Evolutionary conservation across 345 rosid genomes (phyloP).

Genomic region (Leavenworthia alabamica): DNA sequence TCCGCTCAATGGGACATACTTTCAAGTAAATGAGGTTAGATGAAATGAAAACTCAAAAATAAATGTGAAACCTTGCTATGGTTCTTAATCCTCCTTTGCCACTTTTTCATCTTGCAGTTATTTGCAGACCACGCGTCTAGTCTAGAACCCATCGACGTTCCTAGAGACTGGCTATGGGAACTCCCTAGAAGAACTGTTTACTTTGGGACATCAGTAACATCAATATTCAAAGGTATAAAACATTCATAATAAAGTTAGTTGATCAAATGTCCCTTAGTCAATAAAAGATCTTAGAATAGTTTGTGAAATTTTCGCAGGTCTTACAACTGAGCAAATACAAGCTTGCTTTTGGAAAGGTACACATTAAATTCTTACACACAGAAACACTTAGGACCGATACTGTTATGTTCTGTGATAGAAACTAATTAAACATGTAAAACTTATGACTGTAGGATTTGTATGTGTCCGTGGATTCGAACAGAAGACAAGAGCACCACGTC

Average conservation of each 20-base stretch:
- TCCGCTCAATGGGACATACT: conserved; percentile 89
- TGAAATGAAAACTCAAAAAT: background rate
- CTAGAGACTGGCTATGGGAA: conserved; percentile 71
- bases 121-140: conserved; percentile 86
- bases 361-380: background rate
- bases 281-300: conserved; percentile 17
- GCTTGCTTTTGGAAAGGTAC: conserved; percentile 90
- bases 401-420: background rate
- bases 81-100: background rate
- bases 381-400: background rate
- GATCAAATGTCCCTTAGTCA: conserved; percentile 3
- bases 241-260: background rate
- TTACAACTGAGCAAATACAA: conserved; percentile 70
- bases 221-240: conserved; percentile 81
- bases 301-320: conserved; percentile 43
- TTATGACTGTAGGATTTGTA: conserved; percentile 54
- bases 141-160: conserved; percentile 65
- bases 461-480: conserved; percentile 90
- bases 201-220: conserved; percentile 84
- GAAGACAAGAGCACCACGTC: conserved; percentile 70
- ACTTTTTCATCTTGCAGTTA: conserved; percentile 47
- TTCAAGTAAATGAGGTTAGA: conserved; percentile 86
- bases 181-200: conserved; percentile 69
- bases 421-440: background rate
- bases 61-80: background rate